Base-by-base conservation (phyloP, 1,139 yeast genomes). In the Taiozyma onychis region DNA sequence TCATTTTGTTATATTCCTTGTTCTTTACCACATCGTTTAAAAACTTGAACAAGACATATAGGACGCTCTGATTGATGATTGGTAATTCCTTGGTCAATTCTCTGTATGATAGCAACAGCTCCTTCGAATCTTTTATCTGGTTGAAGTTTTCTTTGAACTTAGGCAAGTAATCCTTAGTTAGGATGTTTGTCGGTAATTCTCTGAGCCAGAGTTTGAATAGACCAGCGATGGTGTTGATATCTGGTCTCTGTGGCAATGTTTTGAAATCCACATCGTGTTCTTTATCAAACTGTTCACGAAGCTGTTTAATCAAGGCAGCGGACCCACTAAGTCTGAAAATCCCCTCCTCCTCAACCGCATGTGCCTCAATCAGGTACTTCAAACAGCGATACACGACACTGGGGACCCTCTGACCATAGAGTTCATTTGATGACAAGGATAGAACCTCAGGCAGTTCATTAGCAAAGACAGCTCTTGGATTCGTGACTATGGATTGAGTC, bases 241-340 rank as follows among this genome's bases (percentile, higher is more conserved):
- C 93, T 7, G 66, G 66, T 43, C 51, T 52, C 14, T 68, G 46
- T 45, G 59, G 61, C 56, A 74, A 62, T 24, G 68, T 68, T 39
- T 75, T 69, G 51, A 93, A 71, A 62, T 90, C 90, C 48, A 88
- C 72, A 65, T 91, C 98, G 55, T 77, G 78, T 16, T 78, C 74
- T 27, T 61, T 66, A 61, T 82, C 83, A 66, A 90, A 93, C 46
- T 73, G 74, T 42, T 83, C 88, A 60, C 87, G 88, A 45, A 93
- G 74, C 41, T 76, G 78, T 51, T 88, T 78, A 27, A 93, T 88
- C 45, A 85, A 76, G 0, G 91, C 78, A 49, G 93, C 88, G 35
- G 96, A 87, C 2, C 99, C 99, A 66, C 95, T 88, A 51, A 91
- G 72, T 55, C 99, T 75, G 70, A 93, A 93, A 2, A 93, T 80